Evolutionary conservation across 2,329 filamentous ascomycete genomes (phyloP), one percentile per base, ranked within the genome.

Genomic region (Fusarium lateritium): DNA sequence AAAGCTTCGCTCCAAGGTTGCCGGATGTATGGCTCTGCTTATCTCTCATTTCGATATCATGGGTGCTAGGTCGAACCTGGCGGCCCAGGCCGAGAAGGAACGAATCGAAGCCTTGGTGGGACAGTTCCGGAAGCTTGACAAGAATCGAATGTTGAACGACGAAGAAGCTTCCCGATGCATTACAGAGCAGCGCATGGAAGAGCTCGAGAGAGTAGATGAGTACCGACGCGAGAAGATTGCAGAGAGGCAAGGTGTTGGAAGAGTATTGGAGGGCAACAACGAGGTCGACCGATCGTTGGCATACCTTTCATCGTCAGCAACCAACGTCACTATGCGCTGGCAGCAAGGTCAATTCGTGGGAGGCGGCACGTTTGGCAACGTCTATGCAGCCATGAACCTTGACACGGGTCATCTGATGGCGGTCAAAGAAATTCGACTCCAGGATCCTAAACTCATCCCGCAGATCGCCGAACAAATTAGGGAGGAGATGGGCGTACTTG

Each of bases 31-130:
- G 96, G 94, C 94, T 21, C 86, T 99, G 24, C 85, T 99, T 49
- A 98, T 99, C 71, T 98, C 94, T 11, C 96, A 99, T 80, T 99
- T 99, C 75, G 96, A 99, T 79, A 98, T 99, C 80, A 97, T 99
- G 92, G 96, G 96, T 24, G 96, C 96, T 26, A 90, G 95, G 75
- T 97, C 94, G 8, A 98, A 91, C 42, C 86, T 98, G 67, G 96
- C 96, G 13, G 96, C 96, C 6, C 94, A 98, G 80, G 94, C 94
- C 3, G 96, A 99, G 81, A 94, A 94, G 78, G 93, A 97, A 76
- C 88, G 93, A 43, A 87, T 94, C 70, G 95, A 98, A 74, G 91
- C 93, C 28, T 84, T 94, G 62, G 88, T 92, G 54, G 91, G 91
- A 28, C 92, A 94, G 75, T 89, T 92, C 75, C 88, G 91, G 67